Percentiles rank a stretch among this genome's conserved stretches.
phyloP scores from a whole-genome alignment of 2,329 filamentous ascomycete genomes.

The Dactylellina haptotyla region DNA sequence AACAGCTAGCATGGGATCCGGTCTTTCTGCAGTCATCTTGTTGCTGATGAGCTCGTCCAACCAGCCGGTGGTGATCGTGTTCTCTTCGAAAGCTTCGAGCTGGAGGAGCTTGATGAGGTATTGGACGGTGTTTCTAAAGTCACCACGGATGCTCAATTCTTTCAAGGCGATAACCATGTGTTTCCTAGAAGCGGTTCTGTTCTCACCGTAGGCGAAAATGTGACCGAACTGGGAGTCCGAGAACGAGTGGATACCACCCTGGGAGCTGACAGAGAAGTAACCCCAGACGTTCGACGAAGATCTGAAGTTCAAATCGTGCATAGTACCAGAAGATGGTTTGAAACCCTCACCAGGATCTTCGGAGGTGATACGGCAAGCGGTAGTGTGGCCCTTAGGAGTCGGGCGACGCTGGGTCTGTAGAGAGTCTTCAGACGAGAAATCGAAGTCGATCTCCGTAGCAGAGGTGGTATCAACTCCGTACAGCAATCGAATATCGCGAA shows the following conservation, averaged over 20 bases:
- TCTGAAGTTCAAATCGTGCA: conserved; percentile 99
- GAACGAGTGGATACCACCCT: conserved; percentile 98
- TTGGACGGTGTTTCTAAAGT: conserved; percentile 98
- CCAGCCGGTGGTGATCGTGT: conserved; percentile 99
- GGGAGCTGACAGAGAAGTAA: conserved; percentile 98
- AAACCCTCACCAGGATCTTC: conserved; percentile 99
- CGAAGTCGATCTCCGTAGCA: conserved; percentile 89
- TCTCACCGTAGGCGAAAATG: conserved; percentile 99
- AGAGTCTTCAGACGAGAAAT: conserved; percentile 88
- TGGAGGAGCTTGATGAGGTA: conserved; percentile 99
- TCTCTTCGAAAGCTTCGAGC: conserved; percentile 97
- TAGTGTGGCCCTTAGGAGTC: conserved; percentile 94
- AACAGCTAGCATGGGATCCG: conserved; percentile 91
- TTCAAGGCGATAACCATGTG: conserved; percentile 99
- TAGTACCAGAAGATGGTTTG: conserved; percentile 98
- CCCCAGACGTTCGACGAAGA: conserved; percentile 99
- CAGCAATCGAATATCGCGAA: conserved; percentile 92
- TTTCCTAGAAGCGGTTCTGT: conserved; percentile 92
- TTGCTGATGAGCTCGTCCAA: conserved; percentile 98
- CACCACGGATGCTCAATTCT: conserved; percentile 98
- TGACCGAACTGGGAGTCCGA: conserved; percentile 99
- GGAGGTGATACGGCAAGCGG: conserved; percentile 97
- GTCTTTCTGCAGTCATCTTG: conserved; percentile 93
- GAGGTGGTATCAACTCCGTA: conserved; percentile 95
- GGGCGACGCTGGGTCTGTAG: conserved; percentile 86